A percentile compares a stretch with the other conserved stretches of the same genome.
Evolutionary conservation across 129 eudicot genomes (phyloP).

Genomic region (Flaveria trinervia): DNA sequence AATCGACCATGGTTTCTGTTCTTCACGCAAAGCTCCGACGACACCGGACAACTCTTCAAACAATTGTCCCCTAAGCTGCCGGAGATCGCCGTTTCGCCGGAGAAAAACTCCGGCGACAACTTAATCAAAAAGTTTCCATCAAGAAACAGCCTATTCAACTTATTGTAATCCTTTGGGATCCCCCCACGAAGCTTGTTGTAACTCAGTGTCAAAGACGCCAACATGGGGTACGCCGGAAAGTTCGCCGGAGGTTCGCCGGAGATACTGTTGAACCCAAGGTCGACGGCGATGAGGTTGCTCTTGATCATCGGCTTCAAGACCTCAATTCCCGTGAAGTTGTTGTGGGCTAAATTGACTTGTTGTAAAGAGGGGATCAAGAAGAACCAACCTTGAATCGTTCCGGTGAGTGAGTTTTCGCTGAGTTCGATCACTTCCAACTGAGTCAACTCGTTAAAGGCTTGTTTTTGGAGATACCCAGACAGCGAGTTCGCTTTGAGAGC

Average conservation of each 20-base stretch:
- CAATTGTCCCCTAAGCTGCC: conserved; percentile 97
- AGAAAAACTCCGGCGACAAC: conserved; percentile 69
- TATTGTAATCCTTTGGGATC: conserved; percentile 68
- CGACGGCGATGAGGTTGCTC: conserved; percentile 75
- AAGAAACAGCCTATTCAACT: conserved; percentile 60
- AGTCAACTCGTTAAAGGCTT: conserved; percentile 47
- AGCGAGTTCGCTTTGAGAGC: conserved; percentile 65
- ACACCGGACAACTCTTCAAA: conserved; percentile 58
- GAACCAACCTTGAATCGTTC: conserved; percentile 56
- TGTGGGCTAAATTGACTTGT: conserved; percentile 74
- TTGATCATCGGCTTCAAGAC: conserved; percentile 45
- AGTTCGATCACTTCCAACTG: conserved; percentile 72
- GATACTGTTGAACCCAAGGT: conserved; percentile 64
- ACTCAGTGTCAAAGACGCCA: conserved; percentile 64
- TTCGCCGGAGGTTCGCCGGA: conserved; percentile 58
- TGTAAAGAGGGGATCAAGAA: conserved; percentile 68
- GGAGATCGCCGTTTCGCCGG: conserved; percentile 48
- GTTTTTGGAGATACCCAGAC: conserved; percentile 52
- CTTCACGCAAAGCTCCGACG: conserved; percentile 70
- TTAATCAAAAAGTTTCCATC: conserved; percentile 93
- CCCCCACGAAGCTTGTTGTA: conserved; percentile 79
- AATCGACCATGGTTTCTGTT: conserved; percentile 75
- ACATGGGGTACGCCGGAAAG: conserved; percentile 54
- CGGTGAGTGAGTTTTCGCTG: conserved; percentile 74
- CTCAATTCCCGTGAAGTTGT: conserved; percentile 58